Conservation (phyloP, 495 filamentous ascomycete species). For the Annulohypoxylon moriforme region DNA sequence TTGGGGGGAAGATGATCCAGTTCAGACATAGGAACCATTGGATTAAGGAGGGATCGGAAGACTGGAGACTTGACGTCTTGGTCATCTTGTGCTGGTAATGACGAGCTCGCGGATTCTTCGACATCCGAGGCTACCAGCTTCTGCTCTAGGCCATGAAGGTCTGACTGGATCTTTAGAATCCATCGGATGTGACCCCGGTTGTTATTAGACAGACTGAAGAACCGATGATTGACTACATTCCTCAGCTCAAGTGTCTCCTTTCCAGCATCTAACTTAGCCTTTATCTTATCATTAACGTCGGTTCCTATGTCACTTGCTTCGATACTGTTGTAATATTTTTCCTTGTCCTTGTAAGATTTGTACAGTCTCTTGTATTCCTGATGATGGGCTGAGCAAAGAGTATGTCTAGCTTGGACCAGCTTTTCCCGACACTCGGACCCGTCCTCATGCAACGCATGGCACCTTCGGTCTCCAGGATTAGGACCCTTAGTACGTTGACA, state of each 20-base stretch:
- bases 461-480: neutral
- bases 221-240: neutral
- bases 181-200: neutral
- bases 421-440: neutral
- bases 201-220: neutral
- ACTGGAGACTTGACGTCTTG: neutral
- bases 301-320: neutral
- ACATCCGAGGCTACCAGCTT: neutral
- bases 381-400: neutral
- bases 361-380: neutral
- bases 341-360: neutral
- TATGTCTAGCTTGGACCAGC: neutral
- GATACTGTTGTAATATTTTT: neutral
- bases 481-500: neutral
- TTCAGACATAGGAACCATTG: neutral
- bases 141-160: neutral
- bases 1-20: neutral
- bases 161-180: neutral
- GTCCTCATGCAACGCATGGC: neutral
- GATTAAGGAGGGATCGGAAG: neutral
- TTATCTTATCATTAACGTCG: neutral
- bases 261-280: neutral
- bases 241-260: neutral
- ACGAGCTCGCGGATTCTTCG: neutral
- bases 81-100: neutral